phyloP scores from a whole-genome alignment of 2,329 filamentous ascomycete genomes.

The Colletotrichum tropicicola region DNA sequence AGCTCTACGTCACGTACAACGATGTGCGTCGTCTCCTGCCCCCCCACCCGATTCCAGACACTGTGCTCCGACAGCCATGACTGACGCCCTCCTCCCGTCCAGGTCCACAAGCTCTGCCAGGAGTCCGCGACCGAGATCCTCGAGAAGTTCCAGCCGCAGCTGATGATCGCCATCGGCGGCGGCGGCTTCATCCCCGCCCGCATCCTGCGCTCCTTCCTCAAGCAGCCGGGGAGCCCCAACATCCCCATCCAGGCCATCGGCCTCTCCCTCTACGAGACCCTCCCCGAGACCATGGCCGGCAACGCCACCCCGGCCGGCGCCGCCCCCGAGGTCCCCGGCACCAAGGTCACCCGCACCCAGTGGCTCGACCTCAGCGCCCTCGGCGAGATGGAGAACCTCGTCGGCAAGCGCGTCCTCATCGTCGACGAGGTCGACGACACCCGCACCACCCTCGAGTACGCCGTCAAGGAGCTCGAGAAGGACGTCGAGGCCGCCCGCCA shows the following conservation, averaged over 20 bases:
- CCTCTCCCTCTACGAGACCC: slow-evolving; percentile 93
- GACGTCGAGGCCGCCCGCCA: slow-evolving; percentile 86
- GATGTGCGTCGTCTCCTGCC: slow-evolving; percentile 72
- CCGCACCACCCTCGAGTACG: slow-evolving; percentile 92
- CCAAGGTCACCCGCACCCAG: slow-evolving; percentile 96
- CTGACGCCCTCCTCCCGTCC: slow-evolving; percentile 9
- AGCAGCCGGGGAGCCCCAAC: slow-evolving; percentile 85
- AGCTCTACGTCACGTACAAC: slow-evolving; percentile 92
- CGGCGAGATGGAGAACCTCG: slow-evolving; percentile 84
- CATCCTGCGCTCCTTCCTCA: slow-evolving; percentile 97
- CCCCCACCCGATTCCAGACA: too few species aligned
- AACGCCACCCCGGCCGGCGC: slow-evolving; percentile 51
- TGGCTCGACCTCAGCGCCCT: slow-evolving; percentile 93
- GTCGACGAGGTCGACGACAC: slow-evolving; percentile 98
- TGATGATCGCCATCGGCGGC: slow-evolving; percentile 98
- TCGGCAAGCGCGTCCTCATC: slow-evolving; percentile 91
- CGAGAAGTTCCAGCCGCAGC: slow-evolving; percentile 85
- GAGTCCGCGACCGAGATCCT: slow-evolving; percentile 84
- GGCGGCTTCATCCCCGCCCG: slow-evolving; percentile 97
- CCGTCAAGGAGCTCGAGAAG: slow-evolving; percentile 92
- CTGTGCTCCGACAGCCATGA: background rate
- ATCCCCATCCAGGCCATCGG: slow-evolving; percentile 99
- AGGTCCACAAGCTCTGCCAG: slow-evolving; percentile 99
- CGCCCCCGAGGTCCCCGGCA: slow-evolving; percentile 83
- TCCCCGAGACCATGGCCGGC: slow-evolving; percentile 65